phyloP scores from a whole-genome alignment of 2,329 filamentous ascomycete species.

The Pseudogymnoascus sp. region DNA sequence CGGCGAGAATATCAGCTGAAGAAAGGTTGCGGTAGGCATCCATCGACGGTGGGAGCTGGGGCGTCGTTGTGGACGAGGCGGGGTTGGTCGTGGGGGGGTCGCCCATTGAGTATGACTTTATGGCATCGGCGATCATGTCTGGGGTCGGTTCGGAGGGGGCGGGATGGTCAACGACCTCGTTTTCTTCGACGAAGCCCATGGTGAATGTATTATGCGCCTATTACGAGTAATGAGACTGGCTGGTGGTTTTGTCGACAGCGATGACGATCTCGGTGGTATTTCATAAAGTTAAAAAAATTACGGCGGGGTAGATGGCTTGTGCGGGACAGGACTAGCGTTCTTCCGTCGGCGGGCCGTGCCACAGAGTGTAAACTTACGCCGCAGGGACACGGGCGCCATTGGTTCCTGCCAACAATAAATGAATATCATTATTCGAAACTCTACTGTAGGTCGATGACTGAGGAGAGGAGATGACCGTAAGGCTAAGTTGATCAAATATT shows the following conservation, averaged over 20 bases:
- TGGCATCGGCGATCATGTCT: neutral
- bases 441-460: neutral
- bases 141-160: neutral
- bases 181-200: conserved; percentile 14
- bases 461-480: neutral
- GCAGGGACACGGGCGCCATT: neutral
- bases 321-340: conserved; percentile 3
- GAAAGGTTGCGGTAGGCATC: conserved; percentile 47
- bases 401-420: neutral
- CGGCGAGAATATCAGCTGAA: conserved; percentile 51
- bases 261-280: neutral
- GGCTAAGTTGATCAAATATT: neutral
- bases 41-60: conserved; percentile 47
- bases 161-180: conserved; percentile 8
- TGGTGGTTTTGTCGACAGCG: neutral
- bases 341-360: conserved; percentile 1
- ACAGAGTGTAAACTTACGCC: neutral
- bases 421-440: neutral
- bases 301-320: neutral
- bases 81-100: neutral
- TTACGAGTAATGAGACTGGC: neutral
- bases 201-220: neutral
- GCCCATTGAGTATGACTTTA: conserved; percentile 27
- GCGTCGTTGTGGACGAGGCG: conserved; percentile 14
- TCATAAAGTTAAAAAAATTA: neutral